Evolutionary conservation across 1,284 basidiomycete species (phyloP).

Genomic region (Heimioporus retisporus): DNA sequence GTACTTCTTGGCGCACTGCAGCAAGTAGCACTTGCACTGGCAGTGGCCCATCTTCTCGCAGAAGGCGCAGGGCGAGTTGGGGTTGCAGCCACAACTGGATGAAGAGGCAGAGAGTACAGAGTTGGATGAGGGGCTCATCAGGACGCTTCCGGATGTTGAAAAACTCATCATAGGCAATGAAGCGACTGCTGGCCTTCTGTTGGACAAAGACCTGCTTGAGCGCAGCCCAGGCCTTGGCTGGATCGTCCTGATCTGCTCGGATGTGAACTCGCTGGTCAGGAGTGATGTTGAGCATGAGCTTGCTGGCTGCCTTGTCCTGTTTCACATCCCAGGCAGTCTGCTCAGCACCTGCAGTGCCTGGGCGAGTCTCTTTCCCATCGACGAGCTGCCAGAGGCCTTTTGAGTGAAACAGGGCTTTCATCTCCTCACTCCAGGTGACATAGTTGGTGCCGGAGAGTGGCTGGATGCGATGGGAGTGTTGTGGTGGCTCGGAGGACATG

Average conservation of each 20-base stretch:
- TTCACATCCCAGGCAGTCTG: neutral
- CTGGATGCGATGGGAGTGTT: too few relatives aligned
- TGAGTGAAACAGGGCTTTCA: too few relatives aligned
- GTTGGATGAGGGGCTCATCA: slow-evolving; percentile 32
- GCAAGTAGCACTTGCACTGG: too few relatives aligned
- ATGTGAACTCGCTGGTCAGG: neutral
- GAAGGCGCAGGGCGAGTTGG: neutral
- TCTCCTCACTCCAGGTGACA: too few relatives aligned
- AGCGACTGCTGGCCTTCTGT: slow-evolving; percentile 16
- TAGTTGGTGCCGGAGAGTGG: too few relatives aligned
- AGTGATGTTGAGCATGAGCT: neutral
- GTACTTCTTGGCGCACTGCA: too few relatives aligned
- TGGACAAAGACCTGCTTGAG: too few relatives aligned
- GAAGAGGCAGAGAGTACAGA: neutral
- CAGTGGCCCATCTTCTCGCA: slow-evolving; percentile 9
- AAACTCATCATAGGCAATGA: neutral
- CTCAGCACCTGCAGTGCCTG: neutral
- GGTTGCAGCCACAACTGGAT: neutral
- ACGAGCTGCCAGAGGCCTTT: neutral
- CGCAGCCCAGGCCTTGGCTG: too few relatives aligned
- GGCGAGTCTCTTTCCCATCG: neutral
- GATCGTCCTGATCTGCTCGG: neutral
- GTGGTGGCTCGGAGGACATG: too few relatives aligned
- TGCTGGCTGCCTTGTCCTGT: neutral
- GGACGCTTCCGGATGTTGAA: slow-evolving; percentile 27